These are phyloP conservation scores for Myxozyma neglecta DNA, from an alignment of 805 yeast species.

Conservation along the genomic window DNA sequence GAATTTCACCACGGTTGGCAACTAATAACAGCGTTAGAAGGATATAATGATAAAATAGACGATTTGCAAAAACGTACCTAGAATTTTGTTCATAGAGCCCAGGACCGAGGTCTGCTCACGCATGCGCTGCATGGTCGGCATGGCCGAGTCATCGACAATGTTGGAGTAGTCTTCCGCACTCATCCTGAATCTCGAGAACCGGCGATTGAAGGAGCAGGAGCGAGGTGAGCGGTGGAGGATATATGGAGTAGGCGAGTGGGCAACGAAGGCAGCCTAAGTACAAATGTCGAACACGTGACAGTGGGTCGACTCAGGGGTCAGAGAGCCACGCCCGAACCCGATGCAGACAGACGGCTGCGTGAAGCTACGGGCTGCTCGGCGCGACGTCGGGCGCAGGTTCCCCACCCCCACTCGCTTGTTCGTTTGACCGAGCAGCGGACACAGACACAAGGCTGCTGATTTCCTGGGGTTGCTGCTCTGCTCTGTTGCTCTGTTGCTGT, in stretches of 20 bases:
- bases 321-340: slow-evolving; percentile 6
- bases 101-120: slow-evolving; percentile 44
- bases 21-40: slow-evolving; percentile 32
- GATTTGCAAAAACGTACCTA: slow-evolving; percentile 34
- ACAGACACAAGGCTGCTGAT: background rate
- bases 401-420: slow-evolving; percentile 10
- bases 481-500: background rate
- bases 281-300: slow-evolving; percentile 9
- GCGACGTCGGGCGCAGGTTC: slow-evolving; percentile 6
- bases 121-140: slow-evolving; percentile 32
- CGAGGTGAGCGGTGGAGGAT: background rate
- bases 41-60: background rate
- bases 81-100: slow-evolving; percentile 53
- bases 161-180: slow-evolving; percentile 9
- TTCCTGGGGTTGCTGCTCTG: background rate
- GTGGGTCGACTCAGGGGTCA: slow-evolving; percentile 7
- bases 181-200: slow-evolving; percentile 11
- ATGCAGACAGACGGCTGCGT: background rate
- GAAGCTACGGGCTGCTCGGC: background rate
- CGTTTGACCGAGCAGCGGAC: background rate
- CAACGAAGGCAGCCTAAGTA: slow-evolving; percentile 6
- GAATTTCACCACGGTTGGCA: slow-evolving; percentile 46
- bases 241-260: slow-evolving; percentile 1
- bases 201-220: background rate
- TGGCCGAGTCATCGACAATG: slow-evolving; percentile 19